Conservation (phyloP, 225 moss, liverwort and hornwort genomes). For the Thuidium tamariscinum region DNA sequence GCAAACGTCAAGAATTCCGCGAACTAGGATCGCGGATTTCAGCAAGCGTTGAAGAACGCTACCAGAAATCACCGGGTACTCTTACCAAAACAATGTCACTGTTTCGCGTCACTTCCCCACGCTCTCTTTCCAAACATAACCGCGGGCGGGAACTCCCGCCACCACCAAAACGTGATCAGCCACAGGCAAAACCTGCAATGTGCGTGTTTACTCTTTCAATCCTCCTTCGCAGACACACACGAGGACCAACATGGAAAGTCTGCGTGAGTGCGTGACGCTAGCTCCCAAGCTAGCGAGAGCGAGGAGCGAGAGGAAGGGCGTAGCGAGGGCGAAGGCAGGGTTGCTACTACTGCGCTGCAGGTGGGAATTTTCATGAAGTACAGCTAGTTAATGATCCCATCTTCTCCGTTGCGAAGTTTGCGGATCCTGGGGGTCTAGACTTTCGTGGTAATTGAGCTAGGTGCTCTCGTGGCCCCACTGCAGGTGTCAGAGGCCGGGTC, state of each 20-base stretch:
- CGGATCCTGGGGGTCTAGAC: background rate
- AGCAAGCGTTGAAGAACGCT: background rate
- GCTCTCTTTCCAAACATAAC: background rate
- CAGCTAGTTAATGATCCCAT: background rate
- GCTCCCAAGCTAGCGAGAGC: background rate
- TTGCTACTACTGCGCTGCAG: background rate
- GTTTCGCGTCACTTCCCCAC: background rate
- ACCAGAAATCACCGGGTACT: background rate
- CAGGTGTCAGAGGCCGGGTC: background rate
- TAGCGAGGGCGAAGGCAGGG: background rate
- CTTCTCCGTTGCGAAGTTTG: background rate
- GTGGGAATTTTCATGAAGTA: background rate
- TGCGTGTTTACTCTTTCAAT: background rate
- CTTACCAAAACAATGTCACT: background rate
- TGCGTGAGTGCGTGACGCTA: too few species aligned
- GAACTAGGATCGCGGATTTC: too few species aligned
- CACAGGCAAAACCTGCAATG: background rate
- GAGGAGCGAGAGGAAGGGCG: too few species aligned
- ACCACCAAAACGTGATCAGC: background rate
- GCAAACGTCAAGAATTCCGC: background rate
- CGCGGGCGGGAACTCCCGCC: background rate
- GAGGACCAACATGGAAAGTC: too few species aligned
- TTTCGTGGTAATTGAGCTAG: background rate
- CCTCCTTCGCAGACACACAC: too few species aligned
- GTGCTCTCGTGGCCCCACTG: background rate